Conservation (phyloP, 1,284 basidiomycete genomes). For the Sporisorium reilianum region DNA sequence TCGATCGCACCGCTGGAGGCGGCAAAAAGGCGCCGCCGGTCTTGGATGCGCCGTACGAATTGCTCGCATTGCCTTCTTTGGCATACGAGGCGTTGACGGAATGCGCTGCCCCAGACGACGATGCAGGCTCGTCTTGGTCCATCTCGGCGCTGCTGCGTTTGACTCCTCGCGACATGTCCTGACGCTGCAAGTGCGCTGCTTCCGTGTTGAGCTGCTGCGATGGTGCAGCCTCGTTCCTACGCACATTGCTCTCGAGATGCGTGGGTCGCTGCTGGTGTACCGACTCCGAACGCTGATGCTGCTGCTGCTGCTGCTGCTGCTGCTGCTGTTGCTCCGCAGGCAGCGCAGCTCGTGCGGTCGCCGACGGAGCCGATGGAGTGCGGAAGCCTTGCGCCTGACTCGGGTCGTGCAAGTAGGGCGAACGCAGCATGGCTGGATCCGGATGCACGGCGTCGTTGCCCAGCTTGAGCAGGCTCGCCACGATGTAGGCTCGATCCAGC, state of each 20-base stretch:
- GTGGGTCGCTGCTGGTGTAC: slow-evolving; percentile 17
- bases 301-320: slow-evolving; percentile 7
- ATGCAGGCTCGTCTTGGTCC: slow-evolving; percentile 23
- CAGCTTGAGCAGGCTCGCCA: slow-evolving; percentile 55
- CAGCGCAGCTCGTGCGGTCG: slow-evolving; percentile 7
- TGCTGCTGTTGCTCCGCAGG: slow-evolving; percentile 5
- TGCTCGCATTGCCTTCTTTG: not conserved
- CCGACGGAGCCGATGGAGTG: slow-evolving; percentile 20
- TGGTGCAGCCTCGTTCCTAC: not conserved
- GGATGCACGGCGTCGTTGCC: slow-evolving; percentile 57
- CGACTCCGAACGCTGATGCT: slow-evolving; percentile 20
- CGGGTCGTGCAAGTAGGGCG: slow-evolving; percentile 38
- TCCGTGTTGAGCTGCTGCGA: not conserved
- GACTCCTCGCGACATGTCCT: slow-evolving; percentile 16
- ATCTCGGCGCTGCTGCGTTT: slow-evolving; percentile 42
- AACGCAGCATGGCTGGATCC: slow-evolving; percentile 38
- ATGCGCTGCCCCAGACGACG: slow-evolving; percentile 4
- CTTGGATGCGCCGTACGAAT: slow-evolving; percentile 16
- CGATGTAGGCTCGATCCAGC: slow-evolving; percentile 57
- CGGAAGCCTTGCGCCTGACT: slow-evolving; percentile 30
- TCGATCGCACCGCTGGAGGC: slow-evolving; percentile 20
- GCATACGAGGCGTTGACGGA: not conserved
- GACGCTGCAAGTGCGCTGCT: not conserved
- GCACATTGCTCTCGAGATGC: slow-evolving; percentile 20
- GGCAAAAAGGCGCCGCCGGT: slow-evolving; percentile 16